These are phyloP conservation scores for Raffaelea albimanens DNA, from an alignment of 2,329 filamentous ascomycete species.

Conservation along the genomic window DNA sequence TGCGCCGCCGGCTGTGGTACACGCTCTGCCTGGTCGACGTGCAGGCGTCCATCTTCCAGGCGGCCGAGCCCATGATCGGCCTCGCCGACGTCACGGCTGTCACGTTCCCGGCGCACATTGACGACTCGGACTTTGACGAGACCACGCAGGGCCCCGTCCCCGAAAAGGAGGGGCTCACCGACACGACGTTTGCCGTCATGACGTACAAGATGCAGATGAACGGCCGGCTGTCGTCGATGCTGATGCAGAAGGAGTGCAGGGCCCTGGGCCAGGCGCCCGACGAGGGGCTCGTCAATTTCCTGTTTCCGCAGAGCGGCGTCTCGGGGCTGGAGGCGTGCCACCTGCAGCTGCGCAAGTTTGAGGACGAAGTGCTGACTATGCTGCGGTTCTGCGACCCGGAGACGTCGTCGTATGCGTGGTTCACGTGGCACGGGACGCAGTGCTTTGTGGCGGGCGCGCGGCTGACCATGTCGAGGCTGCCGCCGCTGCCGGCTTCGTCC, in stretches of 20 bases:
- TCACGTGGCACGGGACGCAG: neutral
- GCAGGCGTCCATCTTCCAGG: slow-evolving; percentile 12
- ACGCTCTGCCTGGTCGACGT: slow-evolving; percentile 17
- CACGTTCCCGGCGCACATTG: slow-evolving; percentile 11
- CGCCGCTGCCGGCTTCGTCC: neutral
- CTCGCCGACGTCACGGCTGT: slow-evolving; percentile 7
- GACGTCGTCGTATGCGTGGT: neutral
- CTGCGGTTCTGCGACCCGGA: neutral
- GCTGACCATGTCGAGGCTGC: neutral
- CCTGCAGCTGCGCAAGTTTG: neutral
- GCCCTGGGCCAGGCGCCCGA: too few relatives aligned
- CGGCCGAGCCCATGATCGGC: slow-evolving; percentile 15
- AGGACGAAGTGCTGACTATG: neutral
- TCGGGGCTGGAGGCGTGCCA: neutral
- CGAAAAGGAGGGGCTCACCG: slow-evolving; percentile 15
- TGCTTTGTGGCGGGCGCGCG: neutral
- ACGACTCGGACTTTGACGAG: slow-evolving; percentile 12
- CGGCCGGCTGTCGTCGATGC: slow-evolving; percentile 14
- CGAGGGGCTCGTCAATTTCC: neutral
- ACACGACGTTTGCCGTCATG: slow-evolving; percentile 19
- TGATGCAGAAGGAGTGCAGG: neutral
- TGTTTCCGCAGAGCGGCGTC: too few relatives aligned
- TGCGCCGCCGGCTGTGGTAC: slow-evolving; percentile 14
- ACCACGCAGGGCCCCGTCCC: slow-evolving; percentile 7
- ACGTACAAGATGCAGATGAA: slow-evolving; percentile 15